Evolutionary conservation across 1,139 yeast genomes (phyloP).

Genomic region (Hansenula sp.): DNA sequence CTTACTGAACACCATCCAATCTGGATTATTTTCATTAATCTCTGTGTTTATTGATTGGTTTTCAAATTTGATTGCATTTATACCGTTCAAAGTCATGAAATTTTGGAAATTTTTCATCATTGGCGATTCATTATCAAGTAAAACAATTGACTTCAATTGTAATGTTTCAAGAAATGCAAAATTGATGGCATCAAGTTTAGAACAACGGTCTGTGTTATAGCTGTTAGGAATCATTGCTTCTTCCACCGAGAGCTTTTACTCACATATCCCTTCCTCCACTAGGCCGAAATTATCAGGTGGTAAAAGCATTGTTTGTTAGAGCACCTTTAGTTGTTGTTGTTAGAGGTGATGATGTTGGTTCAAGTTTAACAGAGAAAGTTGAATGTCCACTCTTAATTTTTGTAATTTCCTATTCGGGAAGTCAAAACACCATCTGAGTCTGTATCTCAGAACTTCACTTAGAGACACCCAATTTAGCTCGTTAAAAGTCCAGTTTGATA

Average conservation of each 20-base stretch:
- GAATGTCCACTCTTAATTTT: too few relatives aligned
- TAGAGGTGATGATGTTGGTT: too few relatives aligned
- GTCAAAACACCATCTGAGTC: too few relatives aligned
- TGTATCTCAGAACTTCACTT: too few relatives aligned
- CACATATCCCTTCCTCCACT: slow-evolving; percentile 65
- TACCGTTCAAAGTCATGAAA: slow-evolving; percentile 20
- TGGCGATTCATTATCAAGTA: slow-evolving; percentile 62
- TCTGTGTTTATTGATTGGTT: slow-evolving; percentile 27
- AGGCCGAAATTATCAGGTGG: slow-evolving; percentile 79
- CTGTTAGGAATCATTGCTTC: too few relatives aligned
- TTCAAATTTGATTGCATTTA: slow-evolving; percentile 20
- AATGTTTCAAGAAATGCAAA: slow-evolving; percentile 66
- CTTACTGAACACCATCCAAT: slow-evolving; percentile 67
- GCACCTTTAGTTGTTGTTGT: too few relatives aligned
- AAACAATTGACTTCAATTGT: slow-evolving; percentile 49
- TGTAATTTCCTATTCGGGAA: too few relatives aligned
- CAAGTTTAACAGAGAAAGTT: too few relatives aligned
- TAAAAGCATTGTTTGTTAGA: slow-evolving; percentile 49
- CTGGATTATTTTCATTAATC: slow-evolving; percentile 31
- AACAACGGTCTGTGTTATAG: slow-evolving; percentile 40
- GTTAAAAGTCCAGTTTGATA: too few relatives aligned
- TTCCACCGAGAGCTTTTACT: too few relatives aligned
- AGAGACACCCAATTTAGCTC: too few relatives aligned
- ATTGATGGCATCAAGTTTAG: slow-evolving; percentile 55
- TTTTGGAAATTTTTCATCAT: slow-evolving; percentile 22